Evolutionary conservation across 257 asterid species (phyloP), one percentile per base, ranked within the genome.

Genomic region (Orobanche coerulescens): DNA sequence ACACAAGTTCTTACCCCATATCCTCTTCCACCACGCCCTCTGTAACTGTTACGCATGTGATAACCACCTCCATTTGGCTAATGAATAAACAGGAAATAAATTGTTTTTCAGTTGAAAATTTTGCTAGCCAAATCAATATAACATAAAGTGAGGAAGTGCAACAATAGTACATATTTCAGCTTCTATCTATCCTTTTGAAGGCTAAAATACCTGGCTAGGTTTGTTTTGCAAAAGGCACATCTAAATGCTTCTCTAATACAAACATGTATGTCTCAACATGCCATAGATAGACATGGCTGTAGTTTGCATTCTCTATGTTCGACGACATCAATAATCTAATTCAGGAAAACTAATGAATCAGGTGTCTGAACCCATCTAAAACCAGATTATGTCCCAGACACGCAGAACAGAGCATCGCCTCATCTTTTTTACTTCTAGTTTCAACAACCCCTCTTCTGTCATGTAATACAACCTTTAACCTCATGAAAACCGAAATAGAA

Each of bases 11-110:
- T 70, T 84, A 84, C 95, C 83, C 71, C 94, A 69, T 66, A 43
- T 76, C 92, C 96, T 78, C 98, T 91, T 75, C 95, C 95, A 63
- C 96, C 98, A 64, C 95, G 90, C 36, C 96, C 96, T 67, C 96
- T 80, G 75, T 79, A 88, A 74, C 79, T 78, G 82, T 81, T 70
- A 12, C 84, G 84, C 68, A 40, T 65, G 62, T 84, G 82, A 74
- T 78, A 76, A 56, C 75, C 46, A 44, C 83, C 79, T 75, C 90
- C 98, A 78, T 80, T 84, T 58, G 87, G 85, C 97, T 90, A 62
- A 40, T 70, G 54, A 11, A 42, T 12, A 15, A 44, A 26, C 2
- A 26, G 12, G 8, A 44, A 46, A 46, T 46, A 6, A 47, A 18
- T 19, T 47, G 22, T 19, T 2, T 5, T 19, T 16, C 53, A 47